Base-by-base conservation (phyloP, 768 basidiomycete genomes). In the Hericium rajendrae region DNA sequence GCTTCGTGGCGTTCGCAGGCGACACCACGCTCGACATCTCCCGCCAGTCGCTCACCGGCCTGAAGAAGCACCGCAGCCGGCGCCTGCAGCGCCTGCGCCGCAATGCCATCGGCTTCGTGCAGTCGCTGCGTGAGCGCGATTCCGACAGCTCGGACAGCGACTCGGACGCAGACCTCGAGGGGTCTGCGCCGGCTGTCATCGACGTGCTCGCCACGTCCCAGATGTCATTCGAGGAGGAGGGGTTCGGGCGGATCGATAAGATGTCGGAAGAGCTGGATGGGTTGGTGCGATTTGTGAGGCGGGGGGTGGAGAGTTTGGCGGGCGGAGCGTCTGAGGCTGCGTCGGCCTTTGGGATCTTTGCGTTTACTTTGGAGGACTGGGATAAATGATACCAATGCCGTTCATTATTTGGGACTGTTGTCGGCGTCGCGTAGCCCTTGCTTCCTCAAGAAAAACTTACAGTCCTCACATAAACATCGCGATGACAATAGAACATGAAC, bases 341-440 rank as follows among this genome's bases (percentile, higher is more conserved):
- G 12, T 68, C 82, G 28, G 74, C 83, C 1, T 91, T 88, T 66
- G 84, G 81, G 1, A 76, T 88, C 37, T 72, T 91, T 53, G 85
- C 87, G 10, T 91, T 92, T 67, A 74, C 80, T 43, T 71, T 92
- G 58, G 86, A 91, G 54, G 88, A 89, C 66, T 91, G 88, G 88
- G 87, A 88, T 69, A 60, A 64, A 58, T 73, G 41, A 43, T 32
- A 32, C 9, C 32, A 32, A 32, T 32, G 1, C 9, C 32, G 6
- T 8, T 32, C 32, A 32, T 2, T 10, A 8, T 6, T 32, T 32
- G 6, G 32, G 9, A 32, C 32, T 10, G 32, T 10, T 10, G 32
- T 10, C 4, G 9, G 8, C 32, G 6, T 6, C 32, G 9, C 6
- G 32, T 8, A 32, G 6, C 32, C 32, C 32, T 32, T 6, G 32